phyloP scores from a whole-genome alignment of 352 stramenopile genomes.

The Globisporangium cederbergense region DNA sequence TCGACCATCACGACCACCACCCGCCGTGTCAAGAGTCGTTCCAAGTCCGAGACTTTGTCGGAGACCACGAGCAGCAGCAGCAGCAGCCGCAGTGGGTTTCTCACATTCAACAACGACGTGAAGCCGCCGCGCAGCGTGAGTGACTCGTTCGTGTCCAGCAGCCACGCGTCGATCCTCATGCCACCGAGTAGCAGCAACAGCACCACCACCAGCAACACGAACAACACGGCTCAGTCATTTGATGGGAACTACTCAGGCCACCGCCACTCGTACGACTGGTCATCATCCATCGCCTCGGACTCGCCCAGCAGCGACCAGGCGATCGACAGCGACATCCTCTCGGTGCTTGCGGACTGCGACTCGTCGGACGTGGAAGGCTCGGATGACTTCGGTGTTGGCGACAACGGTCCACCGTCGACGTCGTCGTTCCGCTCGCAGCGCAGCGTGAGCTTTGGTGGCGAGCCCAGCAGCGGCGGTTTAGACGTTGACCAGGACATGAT shows the following conservation, averaged over 20 bases:
- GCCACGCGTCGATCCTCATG: conserved; percentile 20
- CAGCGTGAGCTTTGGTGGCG: conserved; percentile 17
- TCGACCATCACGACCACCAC: conserved; percentile 13
- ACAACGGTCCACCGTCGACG: conserved; percentile 1
- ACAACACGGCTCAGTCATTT: not conserved
- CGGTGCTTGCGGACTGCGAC: conserved; percentile 56
- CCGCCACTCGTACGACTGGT: conserved; percentile 35
- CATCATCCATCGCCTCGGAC: conserved; percentile 21
- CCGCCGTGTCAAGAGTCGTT: conserved; percentile 43
- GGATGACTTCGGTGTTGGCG: conserved; percentile 23
- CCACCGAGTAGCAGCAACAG: conserved; percentile 12
- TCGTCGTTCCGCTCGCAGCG: conserved; percentile 28
- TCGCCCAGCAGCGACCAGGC: conserved; percentile 55
- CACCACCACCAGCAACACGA: too few species aligned
- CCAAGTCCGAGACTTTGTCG: conserved; percentile 59
- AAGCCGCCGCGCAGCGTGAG: conserved; percentile 32
- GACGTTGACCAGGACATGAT: conserved; percentile 31
- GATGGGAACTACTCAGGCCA: not conserved
- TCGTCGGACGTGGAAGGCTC: conserved; percentile 10
- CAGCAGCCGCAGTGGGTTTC: conserved; percentile 11
- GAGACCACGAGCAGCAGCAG: conserved; percentile 11
- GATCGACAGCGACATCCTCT: conserved; percentile 78
- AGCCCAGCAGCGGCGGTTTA: conserved; percentile 6
- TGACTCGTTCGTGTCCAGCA: conserved; percentile 25
- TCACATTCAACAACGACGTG: conserved; percentile 25